Evolutionary conservation across 148 eudicot genomes (phyloP).

Genomic region (Pharnaceum exiguum): DNA sequence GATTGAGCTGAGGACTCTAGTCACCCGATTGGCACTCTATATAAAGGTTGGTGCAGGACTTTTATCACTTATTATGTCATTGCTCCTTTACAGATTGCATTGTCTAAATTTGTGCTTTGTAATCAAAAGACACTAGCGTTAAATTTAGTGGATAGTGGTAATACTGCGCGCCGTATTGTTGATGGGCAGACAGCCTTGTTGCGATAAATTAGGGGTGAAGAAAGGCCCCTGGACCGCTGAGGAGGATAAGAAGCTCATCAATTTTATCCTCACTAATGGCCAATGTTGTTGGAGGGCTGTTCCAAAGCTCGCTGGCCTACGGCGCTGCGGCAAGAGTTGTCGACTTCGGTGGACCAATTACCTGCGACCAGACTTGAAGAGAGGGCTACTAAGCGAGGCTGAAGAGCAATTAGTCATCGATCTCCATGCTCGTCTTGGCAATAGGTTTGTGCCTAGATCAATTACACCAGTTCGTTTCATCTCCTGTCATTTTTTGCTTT

Average conservation of each 20-base stretch:
- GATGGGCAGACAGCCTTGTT: constrained; percentile 97
- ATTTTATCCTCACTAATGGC: constrained; percentile 76
- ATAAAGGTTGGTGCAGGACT: constrained; percentile 27
- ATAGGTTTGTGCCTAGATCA: constrained; percentile 76
- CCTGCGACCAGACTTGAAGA: constrained; percentile 84
- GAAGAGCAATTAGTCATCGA: constrained; percentile 92
- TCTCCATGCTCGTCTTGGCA: constrained; percentile 94
- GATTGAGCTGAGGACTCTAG: constrained; percentile 6
- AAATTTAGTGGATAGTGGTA: neutral
- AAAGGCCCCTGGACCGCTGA: constrained; percentile 99
- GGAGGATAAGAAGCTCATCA: constrained; percentile 92
- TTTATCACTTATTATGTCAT: constrained; percentile 13
- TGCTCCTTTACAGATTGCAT: neutral
- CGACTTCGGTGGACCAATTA: constrained; percentile 97
- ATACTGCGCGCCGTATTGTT: neutral
- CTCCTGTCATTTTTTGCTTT: too few species aligned
- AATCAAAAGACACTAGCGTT: constrained; percentile 15
- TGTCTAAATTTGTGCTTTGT: neutral
- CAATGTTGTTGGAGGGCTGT: constrained; percentile 98
- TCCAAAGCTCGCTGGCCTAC: constrained; percentile 86
- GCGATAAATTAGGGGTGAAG: constrained; percentile 93
- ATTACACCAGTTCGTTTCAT: too few species aligned
- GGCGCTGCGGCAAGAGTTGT: constrained; percentile 95
- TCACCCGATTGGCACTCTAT: constrained; percentile 26
- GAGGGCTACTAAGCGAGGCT: constrained; percentile 74